These are phyloP conservation scores for Rhodotorula sp. DNA, from an alignment of 1,284 basidiomycete species.

Conservation along the genomic window DNA sequence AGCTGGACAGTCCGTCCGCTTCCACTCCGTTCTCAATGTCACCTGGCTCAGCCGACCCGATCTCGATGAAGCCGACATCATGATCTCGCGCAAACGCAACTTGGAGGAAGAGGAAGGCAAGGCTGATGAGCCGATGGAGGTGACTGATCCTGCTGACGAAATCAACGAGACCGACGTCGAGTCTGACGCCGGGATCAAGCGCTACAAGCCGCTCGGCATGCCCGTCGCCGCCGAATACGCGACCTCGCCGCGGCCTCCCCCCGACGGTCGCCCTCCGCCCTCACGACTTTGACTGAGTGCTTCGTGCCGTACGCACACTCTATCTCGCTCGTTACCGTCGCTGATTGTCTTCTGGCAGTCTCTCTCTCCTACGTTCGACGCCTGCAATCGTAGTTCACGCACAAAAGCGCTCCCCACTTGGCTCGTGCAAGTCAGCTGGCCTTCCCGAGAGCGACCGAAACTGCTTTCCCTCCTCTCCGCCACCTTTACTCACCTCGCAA, in stretches of 20 bases:
- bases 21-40: conserved; percentile 1
- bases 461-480: too few relatives aligned
- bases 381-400: too few relatives aligned
- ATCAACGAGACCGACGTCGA: background rate
- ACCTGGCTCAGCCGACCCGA: background rate
- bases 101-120: too few relatives aligned
- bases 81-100: background rate
- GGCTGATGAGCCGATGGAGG: background rate
- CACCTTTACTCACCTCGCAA: too few relatives aligned
- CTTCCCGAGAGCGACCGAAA: too few relatives aligned
- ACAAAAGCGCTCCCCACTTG: too few relatives aligned
- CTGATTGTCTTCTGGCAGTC: too few relatives aligned
- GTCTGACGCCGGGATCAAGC: background rate
- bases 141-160: background rate
- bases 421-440: too few relatives aligned
- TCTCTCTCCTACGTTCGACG: too few relatives aligned
- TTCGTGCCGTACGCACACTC: too few relatives aligned
- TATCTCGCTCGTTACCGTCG: too few relatives aligned
- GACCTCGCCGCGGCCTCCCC: background rate
- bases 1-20: background rate
- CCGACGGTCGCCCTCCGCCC: background rate
- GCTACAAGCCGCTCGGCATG: background rate
- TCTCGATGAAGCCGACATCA: background rate
- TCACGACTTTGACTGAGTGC: background rate
- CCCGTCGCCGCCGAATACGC: conserved; percentile 6